Base-by-base conservation (phyloP, 768 basidiomycete species). In the Termitomyces sp. region DNA sequence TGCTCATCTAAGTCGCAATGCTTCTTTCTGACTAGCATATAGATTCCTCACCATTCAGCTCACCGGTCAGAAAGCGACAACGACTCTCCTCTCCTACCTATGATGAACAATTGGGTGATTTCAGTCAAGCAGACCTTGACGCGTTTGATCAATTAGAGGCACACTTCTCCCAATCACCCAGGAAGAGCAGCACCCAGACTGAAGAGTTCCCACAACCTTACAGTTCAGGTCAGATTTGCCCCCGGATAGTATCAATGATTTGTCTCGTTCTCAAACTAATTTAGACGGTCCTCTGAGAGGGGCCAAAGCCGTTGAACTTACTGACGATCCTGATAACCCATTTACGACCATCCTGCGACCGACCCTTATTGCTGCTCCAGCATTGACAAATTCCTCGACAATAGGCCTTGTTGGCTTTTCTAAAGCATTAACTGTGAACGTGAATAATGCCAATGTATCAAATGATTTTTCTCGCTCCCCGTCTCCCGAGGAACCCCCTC, bases 11-110 rank as follows among this genome's bases (percentile, higher is more conserved):
- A 6, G 5, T 13, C 18, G 41, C 5, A 7, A 1, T 20, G 18
- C 31, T 13, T 10, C 36, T 54, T 5, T 53, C 39, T 53, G 42
- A 43, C 16, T 58, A 53, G 49, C 36, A 39, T 32, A n/a, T 36
- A 62, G 56, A 51, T 43, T 61, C 57, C n/a, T 70, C 67, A 49
- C 70, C 73, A 10, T 66, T 70, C 53, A 65, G 62, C 39, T 81
- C 79, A 5, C 81, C 79, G n/a, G 63, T 71, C 10, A 71, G 73
- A 38, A 89, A 89, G 68, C 76, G 82, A 20, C 80, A 80, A 59
- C 75, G 86, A 39, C 75, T 86, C 27, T 85, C 85, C 0, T 87
- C 86, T 0, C 85, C 87, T 1, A 81, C 81, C 20, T 85, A 84
- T 56, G 86, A 86, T 56, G 72, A 76, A 43, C 78, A 78, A 57